These are phyloP conservation scores for Amanita pallidorosea DNA, from an alignment of 768 basidiomycete genomes.

Conservation along the genomic window DNA sequence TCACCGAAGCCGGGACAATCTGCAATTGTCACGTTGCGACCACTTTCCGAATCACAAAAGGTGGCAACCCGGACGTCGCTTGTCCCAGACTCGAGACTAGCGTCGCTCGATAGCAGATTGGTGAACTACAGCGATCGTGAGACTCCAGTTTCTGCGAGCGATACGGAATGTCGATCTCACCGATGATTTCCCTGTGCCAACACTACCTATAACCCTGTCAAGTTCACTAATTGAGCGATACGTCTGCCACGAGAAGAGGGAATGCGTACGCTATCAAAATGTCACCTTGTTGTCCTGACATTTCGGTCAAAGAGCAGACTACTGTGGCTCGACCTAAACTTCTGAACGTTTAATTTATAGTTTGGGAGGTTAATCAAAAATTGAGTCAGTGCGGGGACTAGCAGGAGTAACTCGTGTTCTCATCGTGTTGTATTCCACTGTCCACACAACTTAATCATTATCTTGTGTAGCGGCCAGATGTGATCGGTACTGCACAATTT, in stretches of 20 bases:
- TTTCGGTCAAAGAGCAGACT: background rate
- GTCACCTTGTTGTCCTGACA: background rate
- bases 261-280: background rate
- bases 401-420: too few species aligned
- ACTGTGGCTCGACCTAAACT: background rate
- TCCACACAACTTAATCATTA: too few species aligned
- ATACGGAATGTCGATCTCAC: background rate
- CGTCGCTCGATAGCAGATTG: background rate
- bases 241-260: too few species aligned
- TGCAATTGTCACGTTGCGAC: slow-evolving; percentile 18
- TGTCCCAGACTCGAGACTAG: background rate
- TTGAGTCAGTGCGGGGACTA: too few species aligned
- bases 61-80: background rate
- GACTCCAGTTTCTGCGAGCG: background rate
- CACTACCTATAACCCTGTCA: background rate
- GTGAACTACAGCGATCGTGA: background rate
- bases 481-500: too few species aligned
- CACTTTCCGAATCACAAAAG: background rate
- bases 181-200: background rate
- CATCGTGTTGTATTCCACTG: too few species aligned
- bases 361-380: too few species aligned
- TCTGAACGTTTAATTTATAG: too few species aligned
- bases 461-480: too few species aligned
- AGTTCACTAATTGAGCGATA: background rate
- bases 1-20: slow-evolving; percentile 39